Conservation (phyloP, 352 stramenopile genomes). For the Phytophthora pisi region DNA sequence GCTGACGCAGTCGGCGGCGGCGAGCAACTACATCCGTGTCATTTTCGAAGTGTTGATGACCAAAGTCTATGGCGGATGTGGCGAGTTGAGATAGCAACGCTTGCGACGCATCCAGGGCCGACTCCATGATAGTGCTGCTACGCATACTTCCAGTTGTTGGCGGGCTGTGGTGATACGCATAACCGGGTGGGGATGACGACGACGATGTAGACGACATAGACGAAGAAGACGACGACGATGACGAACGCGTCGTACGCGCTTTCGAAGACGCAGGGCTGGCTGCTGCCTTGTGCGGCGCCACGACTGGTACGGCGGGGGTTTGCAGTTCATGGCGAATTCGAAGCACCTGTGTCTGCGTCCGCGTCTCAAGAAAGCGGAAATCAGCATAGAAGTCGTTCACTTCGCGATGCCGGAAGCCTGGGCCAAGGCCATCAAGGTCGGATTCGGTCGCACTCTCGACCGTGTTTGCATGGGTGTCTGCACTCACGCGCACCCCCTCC, state of each 20-base stretch:
- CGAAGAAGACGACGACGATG: slow-evolving; percentile 41
- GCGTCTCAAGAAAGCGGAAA: slow-evolving; percentile 65
- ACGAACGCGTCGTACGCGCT: slow-evolving; percentile 37
- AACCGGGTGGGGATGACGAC: slow-evolving; percentile 36
- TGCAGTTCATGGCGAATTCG: slow-evolving; percentile 76
- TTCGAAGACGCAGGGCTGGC: slow-evolving; percentile 24
- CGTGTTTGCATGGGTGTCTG: slow-evolving; percentile 70
- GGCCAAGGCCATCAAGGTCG: slow-evolving; percentile 15
- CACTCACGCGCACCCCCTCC: slow-evolving; percentile 67
- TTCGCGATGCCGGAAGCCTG: slow-evolving; percentile 43
- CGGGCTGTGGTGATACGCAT: slow-evolving; percentile 28
- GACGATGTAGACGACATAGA: slow-evolving; percentile 47
- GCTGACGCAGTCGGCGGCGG: slow-evolving; percentile 54
- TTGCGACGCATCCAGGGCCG: slow-evolving; percentile 70
- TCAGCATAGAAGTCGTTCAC: slow-evolving; percentile 79
- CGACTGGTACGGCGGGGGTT: slow-evolving; percentile 12
- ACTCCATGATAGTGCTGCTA: slow-evolving; percentile 60
- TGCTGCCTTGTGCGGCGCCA: slow-evolving; percentile 21
- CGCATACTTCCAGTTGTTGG: slow-evolving; percentile 25
- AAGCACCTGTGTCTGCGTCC: slow-evolving; percentile 69
- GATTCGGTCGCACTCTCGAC: slow-evolving; percentile 31
- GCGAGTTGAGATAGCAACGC: slow-evolving; percentile 72
- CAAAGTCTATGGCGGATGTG: slow-evolving; percentile 67
- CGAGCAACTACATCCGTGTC: slow-evolving; percentile 55
- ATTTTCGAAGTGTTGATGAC: slow-evolving; percentile 59